Evolutionary conservation across 306 rosid species (phyloP).

Genomic region (Cucumis melo): DNA sequence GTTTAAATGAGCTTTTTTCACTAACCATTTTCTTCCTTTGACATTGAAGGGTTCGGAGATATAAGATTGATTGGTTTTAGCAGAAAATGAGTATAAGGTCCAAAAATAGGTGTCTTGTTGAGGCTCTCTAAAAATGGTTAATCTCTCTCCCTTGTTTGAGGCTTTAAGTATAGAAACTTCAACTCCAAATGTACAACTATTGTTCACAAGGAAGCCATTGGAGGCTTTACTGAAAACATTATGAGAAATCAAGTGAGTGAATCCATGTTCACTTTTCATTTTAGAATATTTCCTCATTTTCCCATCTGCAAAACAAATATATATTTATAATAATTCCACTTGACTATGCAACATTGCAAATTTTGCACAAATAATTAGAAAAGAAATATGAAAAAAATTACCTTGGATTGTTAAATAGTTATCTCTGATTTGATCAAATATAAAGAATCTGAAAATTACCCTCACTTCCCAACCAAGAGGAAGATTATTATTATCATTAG

Average conservation of each 20-base stretch:
- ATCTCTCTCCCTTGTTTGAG: not conserved
- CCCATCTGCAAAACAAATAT: not conserved
- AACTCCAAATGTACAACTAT: conserved; percentile 5
- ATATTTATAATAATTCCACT: no score
- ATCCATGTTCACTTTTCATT: conserved; percentile 1
- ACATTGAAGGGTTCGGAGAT: not conserved
- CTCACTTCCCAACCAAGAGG: conserved; percentile 4
- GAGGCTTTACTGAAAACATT: not conserved
- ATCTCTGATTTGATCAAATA: conserved; percentile 2
- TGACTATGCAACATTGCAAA: no score
- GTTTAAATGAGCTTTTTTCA: not conserved
- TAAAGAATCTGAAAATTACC: conserved; percentile 4
- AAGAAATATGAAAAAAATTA: not conserved
- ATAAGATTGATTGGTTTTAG: not conserved
- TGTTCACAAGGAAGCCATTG: not conserved
- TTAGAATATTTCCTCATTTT: not conserved
- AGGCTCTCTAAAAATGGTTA: not conserved
- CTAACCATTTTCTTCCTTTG: conserved; percentile 6
- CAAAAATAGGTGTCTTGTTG: not conserved
- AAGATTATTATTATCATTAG: not conserved
- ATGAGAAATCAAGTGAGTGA: conserved; percentile 4
- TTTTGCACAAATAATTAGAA: no score
- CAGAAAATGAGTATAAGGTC: not conserved
- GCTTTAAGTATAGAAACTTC: not conserved
- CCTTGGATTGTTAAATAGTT: conserved; percentile 16